Percentiles rank a stretch among this genome's conserved stretches.
These are phyloP conservation scores for Aspergillus persii DNA, from an alignment of 2,329 filamentous ascomycete species.

Conservation along the genomic window DNA sequence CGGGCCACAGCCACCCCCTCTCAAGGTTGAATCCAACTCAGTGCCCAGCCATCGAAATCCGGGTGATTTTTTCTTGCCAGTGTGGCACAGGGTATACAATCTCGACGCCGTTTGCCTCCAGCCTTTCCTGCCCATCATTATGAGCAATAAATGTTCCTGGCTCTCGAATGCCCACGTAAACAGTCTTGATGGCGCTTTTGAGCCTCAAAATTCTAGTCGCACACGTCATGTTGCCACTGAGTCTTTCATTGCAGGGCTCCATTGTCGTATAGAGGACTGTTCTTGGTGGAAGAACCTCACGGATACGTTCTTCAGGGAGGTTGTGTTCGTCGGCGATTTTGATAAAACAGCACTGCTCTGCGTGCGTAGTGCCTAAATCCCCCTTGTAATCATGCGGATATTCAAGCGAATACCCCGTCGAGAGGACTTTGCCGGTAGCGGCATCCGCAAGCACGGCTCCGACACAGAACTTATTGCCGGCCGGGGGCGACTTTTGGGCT, in stretches of 20 bases:
- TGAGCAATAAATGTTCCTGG: conserved; percentile 38
- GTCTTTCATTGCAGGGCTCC: conserved; percentile 46
- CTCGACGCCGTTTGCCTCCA: conserved; percentile 20
- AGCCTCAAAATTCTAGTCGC: conserved; percentile 36
- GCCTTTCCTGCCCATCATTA: conserved; percentile 26
- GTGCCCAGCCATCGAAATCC: too few species aligned
- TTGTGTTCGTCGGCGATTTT: conserved; percentile 41
- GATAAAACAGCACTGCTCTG: conserved; percentile 43
- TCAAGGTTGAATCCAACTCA: too few species aligned
- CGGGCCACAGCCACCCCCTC: too few species aligned
- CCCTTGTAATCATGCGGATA: conserved; percentile 36
- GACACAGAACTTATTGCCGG: conserved; percentile 42
- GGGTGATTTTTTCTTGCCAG: too few species aligned
- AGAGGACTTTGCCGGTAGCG: conserved; percentile 38
- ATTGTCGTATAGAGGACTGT: conserved; percentile 48
- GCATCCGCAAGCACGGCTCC: conserved; percentile 43
- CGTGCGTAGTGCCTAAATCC: conserved; percentile 42
- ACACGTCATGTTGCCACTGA: conserved; percentile 42
- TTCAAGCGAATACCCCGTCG: conserved; percentile 46
- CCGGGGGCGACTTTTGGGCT: conserved; percentile 39
- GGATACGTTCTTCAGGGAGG: conserved; percentile 36
- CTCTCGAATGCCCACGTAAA: conserved; percentile 42
- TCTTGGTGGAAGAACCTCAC: conserved; percentile 38
- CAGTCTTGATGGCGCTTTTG: conserved; percentile 32
- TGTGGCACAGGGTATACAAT: too few species aligned